These are phyloP conservation scores for Salix viminalis DNA, from an alignment of 345 rosid genomes.

Conservation along the genomic window DNA sequence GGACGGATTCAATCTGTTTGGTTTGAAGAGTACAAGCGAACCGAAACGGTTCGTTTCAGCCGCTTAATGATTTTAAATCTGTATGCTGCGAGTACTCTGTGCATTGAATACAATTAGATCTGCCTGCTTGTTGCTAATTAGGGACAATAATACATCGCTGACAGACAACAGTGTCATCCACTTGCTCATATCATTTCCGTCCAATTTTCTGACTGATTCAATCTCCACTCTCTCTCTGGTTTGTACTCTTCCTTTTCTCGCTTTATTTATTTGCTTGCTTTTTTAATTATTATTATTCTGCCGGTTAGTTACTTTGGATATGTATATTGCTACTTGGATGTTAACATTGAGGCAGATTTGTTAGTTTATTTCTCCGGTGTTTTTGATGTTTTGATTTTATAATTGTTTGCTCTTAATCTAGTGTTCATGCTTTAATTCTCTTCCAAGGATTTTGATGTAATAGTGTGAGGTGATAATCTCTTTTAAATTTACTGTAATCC, in stretches of 20 bases:
- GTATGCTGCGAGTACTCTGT: background rate
- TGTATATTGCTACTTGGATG: background rate
- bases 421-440: background rate
- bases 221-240: slow-evolving; percentile 1
- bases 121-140: background rate
- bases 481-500: too few relatives aligned
- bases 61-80: too few relatives aligned
- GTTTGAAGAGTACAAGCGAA: background rate
- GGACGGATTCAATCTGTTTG: too few relatives aligned
- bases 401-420: background rate
- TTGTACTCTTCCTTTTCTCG: slow-evolving; percentile 2
- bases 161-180: background rate
- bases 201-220: background rate
- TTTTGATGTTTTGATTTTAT: background rate
- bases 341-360: background rate
- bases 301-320: background rate
- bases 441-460: background rate
- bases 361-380: background rate
- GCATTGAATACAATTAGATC: background rate
- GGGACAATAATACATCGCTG: background rate
- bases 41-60: background rate
- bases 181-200: background rate
- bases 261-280: background rate
- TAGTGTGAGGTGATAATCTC: background rate
- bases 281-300: background rate